Base-by-base conservation (phyloP, 345 rosid species). In the Hypericum androsaemum region DNA sequence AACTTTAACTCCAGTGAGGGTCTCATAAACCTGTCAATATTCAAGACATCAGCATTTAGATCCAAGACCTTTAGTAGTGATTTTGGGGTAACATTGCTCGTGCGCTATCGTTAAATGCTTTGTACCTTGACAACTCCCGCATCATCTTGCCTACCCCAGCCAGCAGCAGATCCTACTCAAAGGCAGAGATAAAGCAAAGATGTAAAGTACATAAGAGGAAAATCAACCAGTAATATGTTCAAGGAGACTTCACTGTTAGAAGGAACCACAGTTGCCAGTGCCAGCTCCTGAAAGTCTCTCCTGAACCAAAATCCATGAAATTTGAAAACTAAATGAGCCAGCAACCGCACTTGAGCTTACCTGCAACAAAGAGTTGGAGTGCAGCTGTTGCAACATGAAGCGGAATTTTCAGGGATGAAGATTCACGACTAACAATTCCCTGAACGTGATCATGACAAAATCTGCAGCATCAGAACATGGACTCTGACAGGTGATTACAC, bases 121-220 rank as follows among this genome's bases (percentile, higher is more conserved):
- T 65, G 52, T 73, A 89, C 98, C 96, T 86, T 86, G 50, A 89
- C 98, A 14, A 89, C 96, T 48, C 89, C 96, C 60, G 98, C 84
- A 64, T 89, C 96, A 68, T 86, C 96, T 69, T 66, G 86, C 61
- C 89, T 73, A 61, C 98, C 96, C 94, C 94, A 89, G 38, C 98
- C 96, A 53, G 96, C 90, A 68, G 98, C 94, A 12, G 96, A 89
- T 47, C 96, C 96, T 89, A 79, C 43, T 58, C 63, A 36, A 65
- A 10, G 46, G 50, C 54, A 54, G 57, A 64, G 12, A 8, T 45
- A 35, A 5, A 46, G 14, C 42, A 43, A 50, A 38, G n/a, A 22
- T 22, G 32, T 8, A 37, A 35, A 40, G 36, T 36, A 12, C 12
- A 17, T 36, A 37, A 12, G 5, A 52, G 50, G 48, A 7, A 28